These are phyloP conservation scores for Eucalyptus regnans DNA, from an alignment of 345 rosid genomes.

Conservation along the genomic window DNA sequence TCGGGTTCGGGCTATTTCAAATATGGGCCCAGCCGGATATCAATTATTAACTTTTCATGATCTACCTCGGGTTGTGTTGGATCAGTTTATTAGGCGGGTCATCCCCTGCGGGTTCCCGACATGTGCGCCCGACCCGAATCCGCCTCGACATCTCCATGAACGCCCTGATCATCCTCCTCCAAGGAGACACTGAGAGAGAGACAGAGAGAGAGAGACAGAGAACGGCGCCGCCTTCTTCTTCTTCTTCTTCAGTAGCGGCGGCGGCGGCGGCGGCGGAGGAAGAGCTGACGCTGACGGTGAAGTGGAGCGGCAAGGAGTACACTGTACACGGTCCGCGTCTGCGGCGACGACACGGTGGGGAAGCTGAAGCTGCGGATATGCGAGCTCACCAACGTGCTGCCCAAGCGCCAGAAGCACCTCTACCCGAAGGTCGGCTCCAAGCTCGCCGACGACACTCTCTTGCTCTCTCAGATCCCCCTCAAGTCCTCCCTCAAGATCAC, in stretches of 20 bases:
- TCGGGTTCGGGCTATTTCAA: not conserved
- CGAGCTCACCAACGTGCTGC: constrained; percentile 17
- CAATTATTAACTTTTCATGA: not conserved
- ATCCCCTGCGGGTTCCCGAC: not conserved
- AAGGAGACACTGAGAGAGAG: not conserved
- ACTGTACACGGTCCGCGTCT: no score
- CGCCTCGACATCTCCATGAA: not conserved
- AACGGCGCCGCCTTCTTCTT: not conserved
- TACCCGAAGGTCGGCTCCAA: constrained; percentile 82
- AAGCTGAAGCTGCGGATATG: constrained; percentile 25
- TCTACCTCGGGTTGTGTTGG: not conserved
- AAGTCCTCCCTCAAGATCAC: constrained; percentile 80
- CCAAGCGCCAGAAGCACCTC: constrained; percentile 90
- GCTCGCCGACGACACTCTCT: constrained; percentile 62
- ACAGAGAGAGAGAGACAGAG: not conserved
- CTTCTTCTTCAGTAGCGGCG: no score
- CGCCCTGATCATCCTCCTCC: not conserved
- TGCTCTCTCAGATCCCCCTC: constrained; percentile 67
- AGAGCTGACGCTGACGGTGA: no score
- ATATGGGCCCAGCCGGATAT: accelerated
- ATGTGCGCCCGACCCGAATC: not conserved
- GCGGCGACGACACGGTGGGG: no score
- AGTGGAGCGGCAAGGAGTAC: no score
- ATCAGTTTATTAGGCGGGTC: not conserved
- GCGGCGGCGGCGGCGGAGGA: not conserved